Conservation (phyloP, 192 early-diverging fungal genomes). For the Globomyces pollinis-pini region DNA sequence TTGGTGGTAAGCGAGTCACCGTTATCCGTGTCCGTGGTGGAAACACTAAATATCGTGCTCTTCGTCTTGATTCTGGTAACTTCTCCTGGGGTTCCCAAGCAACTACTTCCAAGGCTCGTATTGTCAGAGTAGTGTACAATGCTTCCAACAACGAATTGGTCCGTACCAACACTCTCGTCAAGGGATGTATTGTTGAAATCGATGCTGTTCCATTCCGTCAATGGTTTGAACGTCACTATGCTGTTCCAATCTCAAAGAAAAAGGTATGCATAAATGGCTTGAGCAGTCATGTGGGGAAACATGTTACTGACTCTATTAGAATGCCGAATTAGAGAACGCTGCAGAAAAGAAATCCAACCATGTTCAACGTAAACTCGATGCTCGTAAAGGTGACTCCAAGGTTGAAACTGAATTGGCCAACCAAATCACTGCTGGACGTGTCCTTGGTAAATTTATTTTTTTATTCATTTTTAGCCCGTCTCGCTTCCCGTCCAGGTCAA, state of each 20-base stretch:
- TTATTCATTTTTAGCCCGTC: constrained; percentile 51
- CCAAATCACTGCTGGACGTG: constrained; percentile 90
- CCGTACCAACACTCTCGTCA: constrained; percentile 98
- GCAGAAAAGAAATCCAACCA: constrained; percentile 59
- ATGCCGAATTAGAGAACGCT: neutral
- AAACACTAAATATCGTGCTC: constrained; percentile 96
- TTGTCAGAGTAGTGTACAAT: constrained; percentile 94
- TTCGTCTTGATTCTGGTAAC: constrained; percentile 89
- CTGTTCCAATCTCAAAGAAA: constrained; percentile 42
- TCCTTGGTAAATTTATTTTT: constrained; percentile 29
- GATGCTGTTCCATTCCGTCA: constrained; percentile 99
- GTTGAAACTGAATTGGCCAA: constrained; percentile 83
- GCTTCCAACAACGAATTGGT: constrained; percentile 99
- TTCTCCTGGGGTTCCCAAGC: constrained; percentile 97
- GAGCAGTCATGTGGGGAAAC: constrained; percentile 15
- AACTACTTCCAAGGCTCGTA: constrained; percentile 92
- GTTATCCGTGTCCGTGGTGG: constrained; percentile 95
- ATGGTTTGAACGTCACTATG: constrained; percentile 99
- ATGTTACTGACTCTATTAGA: constrained; percentile 13
- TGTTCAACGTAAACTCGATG: constrained; percentile 78
- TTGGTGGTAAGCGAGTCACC: constrained; percentile 95
- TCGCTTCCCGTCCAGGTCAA: constrained; percentile 96
- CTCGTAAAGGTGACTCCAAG: constrained; percentile 73
- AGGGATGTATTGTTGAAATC: constrained; percentile 91
- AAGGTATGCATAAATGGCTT: constrained; percentile 32